These are phyloP conservation scores for Coniella lustricola DNA, from an alignment of 2,329 filamentous ascomycete genomes.

Conservation along the genomic window DNA sequence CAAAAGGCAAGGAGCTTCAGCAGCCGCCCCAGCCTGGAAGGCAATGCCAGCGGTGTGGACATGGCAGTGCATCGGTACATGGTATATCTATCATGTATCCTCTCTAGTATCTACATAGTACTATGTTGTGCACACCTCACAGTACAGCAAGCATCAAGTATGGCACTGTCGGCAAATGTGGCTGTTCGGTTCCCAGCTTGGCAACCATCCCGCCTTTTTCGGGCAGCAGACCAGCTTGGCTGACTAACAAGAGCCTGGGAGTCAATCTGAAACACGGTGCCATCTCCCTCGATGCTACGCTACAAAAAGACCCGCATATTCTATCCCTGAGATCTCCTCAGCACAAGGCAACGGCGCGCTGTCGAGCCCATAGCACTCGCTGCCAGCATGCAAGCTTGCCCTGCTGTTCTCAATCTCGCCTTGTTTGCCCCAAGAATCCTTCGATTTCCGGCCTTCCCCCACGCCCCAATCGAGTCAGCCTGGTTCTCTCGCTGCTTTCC, in stretches of 20 bases:
- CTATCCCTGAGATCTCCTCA: slow-evolving; percentile 2
- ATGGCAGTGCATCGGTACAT: too few species aligned
- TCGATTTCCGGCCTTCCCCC: not conserved
- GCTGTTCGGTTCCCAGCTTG: not conserved
- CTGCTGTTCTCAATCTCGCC: not conserved
- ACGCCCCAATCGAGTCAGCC: not conserved
- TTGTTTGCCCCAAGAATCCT: not conserved
- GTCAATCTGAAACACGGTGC: slow-evolving; percentile 16
- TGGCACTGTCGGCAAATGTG: too few species aligned
- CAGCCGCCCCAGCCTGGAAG: too few species aligned
- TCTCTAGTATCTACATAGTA: too few species aligned
- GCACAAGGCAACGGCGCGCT: too few species aligned
- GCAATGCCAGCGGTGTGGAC: too few species aligned
- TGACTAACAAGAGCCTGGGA: slow-evolving; percentile 8
- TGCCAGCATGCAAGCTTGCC: too few species aligned
- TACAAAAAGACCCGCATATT: slow-evolving; percentile 8
- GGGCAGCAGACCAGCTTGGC: not conserved
- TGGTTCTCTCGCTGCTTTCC: not conserved
- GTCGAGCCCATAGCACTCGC: too few species aligned
- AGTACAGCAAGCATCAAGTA: too few species aligned
- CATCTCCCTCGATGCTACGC: slow-evolving; percentile 14
- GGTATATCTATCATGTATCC: too few species aligned
- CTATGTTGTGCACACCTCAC: too few species aligned
- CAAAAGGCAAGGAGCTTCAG: too few species aligned
- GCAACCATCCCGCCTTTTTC: not conserved